Evolutionary conservation across 805 yeast species (phyloP), one percentile per base, ranked within the genome.

Genomic region (Teunomyces gatunensis): DNA sequence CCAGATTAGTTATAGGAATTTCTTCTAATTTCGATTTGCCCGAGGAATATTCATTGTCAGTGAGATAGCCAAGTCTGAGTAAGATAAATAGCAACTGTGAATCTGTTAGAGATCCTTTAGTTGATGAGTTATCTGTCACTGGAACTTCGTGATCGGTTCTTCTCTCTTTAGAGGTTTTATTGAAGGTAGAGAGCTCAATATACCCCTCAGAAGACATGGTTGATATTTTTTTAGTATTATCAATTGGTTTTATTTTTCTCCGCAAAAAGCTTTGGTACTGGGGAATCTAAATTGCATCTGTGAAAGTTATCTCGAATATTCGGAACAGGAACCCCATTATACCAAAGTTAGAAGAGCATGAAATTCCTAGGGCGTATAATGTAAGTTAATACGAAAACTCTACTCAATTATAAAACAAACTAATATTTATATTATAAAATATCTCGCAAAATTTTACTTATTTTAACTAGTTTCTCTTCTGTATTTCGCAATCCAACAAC

Each of bases 401-500:
- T 21, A 21, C 7, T 6, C 25, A 21, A 21, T 21, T 21, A 6
- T 6, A 5, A 21, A 21, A 21, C 7, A 6, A 6, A 21, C 6
- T 11, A 5, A 36, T n/a, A 27, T 17, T 12, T n/a, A 27, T 34
- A 25, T 17, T 20, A 30, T n/a, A 41, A 23, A 11, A 18, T 25
- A 6, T 34, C 39, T 11, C 47, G 30, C 13, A 47, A 23, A 20
- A 54, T 29, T 30, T 53, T 54, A 20, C 48, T 55, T n/a, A 55
- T 47, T 32, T 45, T 54, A n/a, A 56, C 44, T 21, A 55, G 42
- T 39, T 51, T 55, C 42, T 58, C 61, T 32, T 55, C 61, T 6
- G 56, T 53, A 45, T 51, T 51, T 33, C 59, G 42, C 35, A 53
- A 47, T 3, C 60, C 59, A 40, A 56, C 57, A n/a, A 53, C 40